These are phyloP conservation scores for Parachaetomium inaequale DNA, from an alignment of 495 filamentous ascomycete genomes.

Conservation along the genomic window DNA sequence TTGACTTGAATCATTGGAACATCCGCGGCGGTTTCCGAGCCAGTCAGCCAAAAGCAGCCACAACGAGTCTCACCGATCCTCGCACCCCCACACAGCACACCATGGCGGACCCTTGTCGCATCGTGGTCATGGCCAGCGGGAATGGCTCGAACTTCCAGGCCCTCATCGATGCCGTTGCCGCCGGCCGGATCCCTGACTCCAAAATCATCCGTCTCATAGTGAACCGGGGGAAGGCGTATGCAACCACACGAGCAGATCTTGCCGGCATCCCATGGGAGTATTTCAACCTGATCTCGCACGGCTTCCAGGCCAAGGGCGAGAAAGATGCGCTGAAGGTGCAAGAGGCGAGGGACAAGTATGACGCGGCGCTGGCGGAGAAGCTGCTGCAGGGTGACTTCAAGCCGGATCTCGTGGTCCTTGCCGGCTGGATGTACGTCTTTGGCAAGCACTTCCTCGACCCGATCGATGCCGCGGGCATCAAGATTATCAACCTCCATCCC, in stretches of 20 bases:
- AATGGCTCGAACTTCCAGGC: constrained; percentile 87
- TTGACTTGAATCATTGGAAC: background rate
- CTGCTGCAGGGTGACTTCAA: constrained; percentile 54
- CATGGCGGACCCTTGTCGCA: constrained; percentile 34
- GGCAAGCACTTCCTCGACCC: constrained; percentile 55
- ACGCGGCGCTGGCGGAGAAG: constrained; percentile 71
- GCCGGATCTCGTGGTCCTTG: constrained; percentile 67
- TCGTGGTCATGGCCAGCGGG: constrained; percentile 56
- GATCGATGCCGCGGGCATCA: constrained; percentile 54
- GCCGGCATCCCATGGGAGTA: constrained; percentile 76
- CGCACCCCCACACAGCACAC: background rate
- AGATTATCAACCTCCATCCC: constrained; percentile 85
- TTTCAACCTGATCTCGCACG: constrained; percentile 73
- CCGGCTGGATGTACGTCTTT: constrained; percentile 67
- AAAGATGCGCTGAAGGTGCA: constrained; percentile 53
- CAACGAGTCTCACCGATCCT: background rate
- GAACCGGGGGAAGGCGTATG: constrained; percentile 77
- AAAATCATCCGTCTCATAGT: constrained; percentile 74
- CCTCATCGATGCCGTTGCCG: constrained; percentile 68
- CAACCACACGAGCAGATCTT: constrained; percentile 65
- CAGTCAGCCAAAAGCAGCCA: background rate
- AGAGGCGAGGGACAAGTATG: constrained; percentile 65
- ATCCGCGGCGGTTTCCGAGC: background rate
- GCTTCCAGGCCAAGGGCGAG: constrained; percentile 53
- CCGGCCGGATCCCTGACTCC: constrained; percentile 53